phyloP scores from a whole-genome alignment of 805 yeast genomes.

The Hanseniaspora meyeri region DNA sequence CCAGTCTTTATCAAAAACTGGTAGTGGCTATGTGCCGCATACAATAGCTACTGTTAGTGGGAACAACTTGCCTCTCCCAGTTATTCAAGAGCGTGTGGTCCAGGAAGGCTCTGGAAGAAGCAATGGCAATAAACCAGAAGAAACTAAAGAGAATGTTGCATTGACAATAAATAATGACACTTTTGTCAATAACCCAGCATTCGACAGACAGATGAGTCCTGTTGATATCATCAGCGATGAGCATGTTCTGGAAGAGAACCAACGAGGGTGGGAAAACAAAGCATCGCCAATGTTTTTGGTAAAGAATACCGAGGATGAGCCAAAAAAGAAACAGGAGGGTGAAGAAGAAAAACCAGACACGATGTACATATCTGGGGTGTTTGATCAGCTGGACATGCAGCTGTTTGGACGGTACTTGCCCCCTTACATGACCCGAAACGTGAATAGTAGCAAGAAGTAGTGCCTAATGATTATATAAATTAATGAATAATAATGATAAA shows the following conservation, averaged over 20 bases:
- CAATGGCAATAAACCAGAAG: neutral
- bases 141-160: neutral
- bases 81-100: neutral
- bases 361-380: constrained; percentile 62
- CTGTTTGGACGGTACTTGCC: constrained; percentile 75
- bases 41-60: constrained; percentile 10
- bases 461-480: neutral
- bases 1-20: neutral
- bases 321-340: neutral
- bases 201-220: constrained; percentile 9
- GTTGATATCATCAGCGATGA: constrained; percentile 5
- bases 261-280: neutral
- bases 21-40: neutral
- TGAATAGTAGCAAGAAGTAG: neutral
- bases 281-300: neutral
- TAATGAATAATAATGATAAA: no score
- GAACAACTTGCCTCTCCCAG: constrained; percentile 4
- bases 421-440: constrained; percentile 50
- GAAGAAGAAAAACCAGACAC: constrained; percentile 8
- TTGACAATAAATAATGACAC: neutral
- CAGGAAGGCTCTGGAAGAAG: neutral
- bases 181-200: constrained; percentile 6
- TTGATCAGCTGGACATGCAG: constrained; percentile 75
- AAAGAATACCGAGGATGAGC: neutral
- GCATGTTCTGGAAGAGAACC: neutral